phyloP scores from a whole-genome alignment of 2,329 filamentous ascomycete genomes.

The Mycosphaerella sp. region DNA sequence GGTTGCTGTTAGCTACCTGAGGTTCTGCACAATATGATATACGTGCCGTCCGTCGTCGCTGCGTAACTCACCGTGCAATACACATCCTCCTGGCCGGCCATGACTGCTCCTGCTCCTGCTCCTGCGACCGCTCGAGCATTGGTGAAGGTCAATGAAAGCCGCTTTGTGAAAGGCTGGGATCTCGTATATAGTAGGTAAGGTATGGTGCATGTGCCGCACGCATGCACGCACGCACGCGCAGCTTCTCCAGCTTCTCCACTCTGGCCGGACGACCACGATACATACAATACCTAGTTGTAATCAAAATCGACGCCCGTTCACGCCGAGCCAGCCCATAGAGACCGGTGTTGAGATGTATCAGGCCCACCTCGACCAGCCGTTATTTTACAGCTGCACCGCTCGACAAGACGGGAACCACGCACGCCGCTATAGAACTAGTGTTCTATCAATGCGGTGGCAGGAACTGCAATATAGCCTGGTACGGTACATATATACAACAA shows the following conservation, averaged over 20 bases:
- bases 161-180: neutral
- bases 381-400: neutral
- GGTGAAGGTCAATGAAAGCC: neutral
- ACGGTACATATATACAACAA: too few relatives aligned
- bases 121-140: neutral
- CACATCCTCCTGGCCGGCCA: conserved; percentile 47
- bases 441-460: too few relatives aligned
- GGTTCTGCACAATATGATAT: neutral
- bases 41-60: neutral
- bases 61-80: conserved; percentile 55
- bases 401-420: neutral
- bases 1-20: neutral
- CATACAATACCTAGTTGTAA: neutral
- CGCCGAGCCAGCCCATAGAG: neutral
- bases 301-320: neutral
- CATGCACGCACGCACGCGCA: too few relatives aligned
- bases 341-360: neutral
- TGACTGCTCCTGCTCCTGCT: neutral
- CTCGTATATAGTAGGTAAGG: neutral
- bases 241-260: neutral
- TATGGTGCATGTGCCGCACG: neutral
- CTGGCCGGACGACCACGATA: too few relatives aligned
- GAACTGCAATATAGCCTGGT: too few relatives aligned
- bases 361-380: neutral
- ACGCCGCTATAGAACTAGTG: neutral